Base-by-base conservation (phyloP, 1,284 basidiomycete genomes). In the Papiliotrema nemorosa region DNA sequence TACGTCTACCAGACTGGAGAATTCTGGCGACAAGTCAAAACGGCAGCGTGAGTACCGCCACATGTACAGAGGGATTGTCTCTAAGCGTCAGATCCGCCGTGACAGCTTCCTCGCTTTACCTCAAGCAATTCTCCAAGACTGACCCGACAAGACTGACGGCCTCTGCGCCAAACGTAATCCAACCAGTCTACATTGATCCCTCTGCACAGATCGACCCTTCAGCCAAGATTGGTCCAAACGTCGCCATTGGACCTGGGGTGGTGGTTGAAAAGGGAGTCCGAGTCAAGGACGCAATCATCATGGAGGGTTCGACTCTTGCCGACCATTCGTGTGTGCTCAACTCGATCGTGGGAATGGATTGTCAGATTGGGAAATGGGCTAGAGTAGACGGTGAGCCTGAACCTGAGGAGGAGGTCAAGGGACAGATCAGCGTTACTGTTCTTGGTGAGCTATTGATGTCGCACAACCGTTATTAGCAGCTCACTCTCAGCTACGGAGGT, bases 21-120 rank as follows among this genome's bases (percentile, higher is more conserved):
- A 37, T 77, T 77, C 55, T 80, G 78, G 78, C 64, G 75, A 29
- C 78, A 79, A 57, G 78, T 80, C 69, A 80, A 80, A 72, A 74
- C 74, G 18, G 78, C 78, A 39, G 78, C 76, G 70, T 77, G 55
- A 57, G 71, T 64, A 13, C 12, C 3, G 12, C 31, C 20, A 31
- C 25, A 16, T 10, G 6, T 33, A 22, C 26, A 5, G 18, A 26
- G 10, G 13, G 13, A n/a, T 3, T 27, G 10, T 14, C 21, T 24
- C 21, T 31, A 5, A 24, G 42, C 5, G 18, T 34, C 39, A 76
- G 75, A 10, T 78, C 76, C 27, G 78, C 78, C 22, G 72, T 80
- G 24, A 76, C 78, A 2, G 78, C 78, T 34, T 76, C 75, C 34
- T 70, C 74, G 3, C 74, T 79, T 43, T 77, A 77, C 66, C 66